Conservation (phyloP, 2,329 filamentous ascomycete species). For the Beauveria scarabaeidicola region DNA sequence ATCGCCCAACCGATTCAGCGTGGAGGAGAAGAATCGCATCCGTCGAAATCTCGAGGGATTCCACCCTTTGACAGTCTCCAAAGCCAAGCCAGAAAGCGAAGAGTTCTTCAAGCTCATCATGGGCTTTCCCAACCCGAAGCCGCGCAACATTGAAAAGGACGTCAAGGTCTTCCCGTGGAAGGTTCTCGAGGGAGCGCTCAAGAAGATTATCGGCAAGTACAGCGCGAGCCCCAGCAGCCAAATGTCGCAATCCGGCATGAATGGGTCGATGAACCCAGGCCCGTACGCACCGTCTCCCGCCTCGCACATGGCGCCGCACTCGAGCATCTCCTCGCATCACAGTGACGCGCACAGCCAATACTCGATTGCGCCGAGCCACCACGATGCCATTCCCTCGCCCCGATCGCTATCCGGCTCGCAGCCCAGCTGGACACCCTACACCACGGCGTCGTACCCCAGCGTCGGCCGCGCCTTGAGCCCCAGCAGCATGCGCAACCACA, state of each 20-base stretch:
- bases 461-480: constrained; percentile 35
- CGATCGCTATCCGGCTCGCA: constrained; percentile 41
- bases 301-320: constrained; percentile 24
- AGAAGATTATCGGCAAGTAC: constrained; percentile 99
- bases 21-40: constrained; percentile 98
- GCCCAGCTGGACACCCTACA: constrained; percentile 41
- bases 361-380: constrained; percentile 34
- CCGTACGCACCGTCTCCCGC: constrained; percentile 37
- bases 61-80: constrained; percentile 85
- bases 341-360: constrained; percentile 29
- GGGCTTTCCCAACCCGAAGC: constrained; percentile 91
- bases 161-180: constrained; percentile 99
- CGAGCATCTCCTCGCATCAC: constrained; percentile 21
- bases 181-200: constrained; percentile 74
- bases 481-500: constrained; percentile 23
- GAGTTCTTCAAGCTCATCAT: constrained; percentile 99
- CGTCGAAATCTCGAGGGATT: constrained; percentile 92
- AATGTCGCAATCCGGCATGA: constrained; percentile 30
- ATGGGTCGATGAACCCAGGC: constrained; percentile 29
- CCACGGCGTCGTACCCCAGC: constrained; percentile 26
- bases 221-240: constrained; percentile 40
- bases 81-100: constrained; percentile 84
- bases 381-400: constrained; percentile 44
- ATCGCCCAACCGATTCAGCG: constrained; percentile 67
- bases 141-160: constrained; percentile 96